Base-by-base conservation (phyloP, 164 flowering plant genomes). In the Liriodendron chinense region DNA sequence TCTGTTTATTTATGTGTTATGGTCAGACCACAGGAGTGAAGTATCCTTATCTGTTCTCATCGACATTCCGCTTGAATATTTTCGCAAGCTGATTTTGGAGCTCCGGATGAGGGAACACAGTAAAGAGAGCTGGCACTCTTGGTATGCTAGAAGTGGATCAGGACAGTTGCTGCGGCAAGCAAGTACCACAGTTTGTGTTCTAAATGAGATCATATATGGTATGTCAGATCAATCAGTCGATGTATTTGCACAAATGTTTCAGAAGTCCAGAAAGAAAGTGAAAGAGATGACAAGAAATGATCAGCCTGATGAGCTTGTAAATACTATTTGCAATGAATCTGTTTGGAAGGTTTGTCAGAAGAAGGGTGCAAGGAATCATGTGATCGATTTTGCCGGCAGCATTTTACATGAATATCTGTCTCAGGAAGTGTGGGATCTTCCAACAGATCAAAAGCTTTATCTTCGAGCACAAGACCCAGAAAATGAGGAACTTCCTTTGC, bases 141-240 rank as follows among this genome's bases (percentile, higher is more conserved):
- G 98, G 98, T 92, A 92, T 74, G 43, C 69, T 61, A 87, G 88
- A 80, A 86, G 84, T 76, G 91, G 87, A 25, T 94, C 91, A 25
- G 99, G 98, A 24, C 91, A 89, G 73, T 80, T 94, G 69, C 71
- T 96, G 77, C 92, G 93, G 26, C 91, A 91, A 79, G 97, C 97
- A 63, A 86, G 96, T 77, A 94, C 96, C 68, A 93, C 98, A 61
- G 91, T 72, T 13, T 92, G 94, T 82, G 85, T 96, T 78, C 82
- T 94, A 20, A 96, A 91, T 84, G 98, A 96, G 83, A 85, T 96
- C 83, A 83, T 94, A 43, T 96, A 84, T 86, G 98, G 99, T 69
- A 47, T 90, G 68, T 94, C 99, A 21, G 91, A 89, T 83, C 79
- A 86, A 65, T 87, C 94, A 34, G 53, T 86, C 57, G 75, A 84